Percentiles rank a stretch among this genome's conserved stretches.
These are phyloP conservation scores for Exophiala mesophila DNA, from an alignment of 2,329 filamentous ascomycete genomes.

Conservation along the genomic window DNA sequence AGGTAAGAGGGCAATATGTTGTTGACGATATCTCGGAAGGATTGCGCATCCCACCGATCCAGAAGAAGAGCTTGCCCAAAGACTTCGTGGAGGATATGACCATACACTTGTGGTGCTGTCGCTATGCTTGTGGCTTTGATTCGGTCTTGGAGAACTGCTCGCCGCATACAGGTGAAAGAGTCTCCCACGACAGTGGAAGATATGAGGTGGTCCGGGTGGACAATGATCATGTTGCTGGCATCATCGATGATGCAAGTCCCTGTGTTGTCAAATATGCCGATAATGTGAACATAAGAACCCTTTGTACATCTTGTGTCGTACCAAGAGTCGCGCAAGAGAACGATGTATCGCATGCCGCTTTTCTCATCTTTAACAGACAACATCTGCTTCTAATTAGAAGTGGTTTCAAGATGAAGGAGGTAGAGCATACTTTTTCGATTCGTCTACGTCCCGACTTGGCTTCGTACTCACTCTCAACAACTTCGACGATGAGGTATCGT, in stretches of 20 bases:
- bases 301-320: constrained; percentile 69
- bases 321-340: constrained; percentile 83
- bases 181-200: constrained; percentile 96
- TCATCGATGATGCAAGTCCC: constrained; percentile 82
- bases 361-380: constrained; percentile 77
- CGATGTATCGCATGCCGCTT: constrained; percentile 58
- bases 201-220: constrained; percentile 92
- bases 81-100: constrained; percentile 88
- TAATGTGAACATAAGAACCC: constrained; percentile 78
- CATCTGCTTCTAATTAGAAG: constrained; percentile 51
- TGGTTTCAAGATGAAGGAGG: constrained; percentile 12
- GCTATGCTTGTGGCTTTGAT: constrained; percentile 84
- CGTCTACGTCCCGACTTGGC: constrained; percentile 56
- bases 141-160: constrained; percentile 88
- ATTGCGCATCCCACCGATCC: constrained; percentile 72
- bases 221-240: constrained; percentile 73
- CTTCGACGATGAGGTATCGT: constrained; percentile 74
- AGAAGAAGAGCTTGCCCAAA: constrained; percentile 84
- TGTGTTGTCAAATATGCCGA: constrained; percentile 65
- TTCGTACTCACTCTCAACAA: constrained; percentile 64
- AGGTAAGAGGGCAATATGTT: constrained; percentile 69
- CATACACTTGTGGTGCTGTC: constrained; percentile 79
- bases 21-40: constrained; percentile 63
- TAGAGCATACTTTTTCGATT: constrained; percentile 63
- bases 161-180: constrained; percentile 84